Evolutionary conservation across 768 basidiomycete genomes (phyloP).

Genomic region (Boletus barrowsii): DNA sequence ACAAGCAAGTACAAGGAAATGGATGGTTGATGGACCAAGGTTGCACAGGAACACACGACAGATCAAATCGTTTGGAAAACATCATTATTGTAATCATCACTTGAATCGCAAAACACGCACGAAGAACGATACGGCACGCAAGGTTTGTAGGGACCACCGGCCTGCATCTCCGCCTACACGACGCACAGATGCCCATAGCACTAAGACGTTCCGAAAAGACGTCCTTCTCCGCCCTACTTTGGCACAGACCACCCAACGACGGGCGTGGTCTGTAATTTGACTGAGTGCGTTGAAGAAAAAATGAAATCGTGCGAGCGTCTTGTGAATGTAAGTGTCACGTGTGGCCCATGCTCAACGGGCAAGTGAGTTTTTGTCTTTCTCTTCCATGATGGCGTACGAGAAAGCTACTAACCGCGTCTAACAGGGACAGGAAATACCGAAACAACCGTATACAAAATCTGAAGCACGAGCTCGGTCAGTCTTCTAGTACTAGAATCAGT

Average conservation of each 20-base stretch:
- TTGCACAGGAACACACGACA: too few species aligned
- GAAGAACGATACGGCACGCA: background rate
- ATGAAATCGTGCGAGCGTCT: background rate
- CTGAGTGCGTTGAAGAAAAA: conserved; percentile 30
- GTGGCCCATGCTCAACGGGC: background rate
- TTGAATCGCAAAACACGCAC: background rate
- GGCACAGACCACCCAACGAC: conserved; percentile 30
- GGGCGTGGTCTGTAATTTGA: conserved; percentile 31
- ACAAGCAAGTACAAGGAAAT: too few species aligned
- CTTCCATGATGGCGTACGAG: too few species aligned
- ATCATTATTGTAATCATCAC: too few species aligned
- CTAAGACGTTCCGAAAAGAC: conserved; percentile 27
- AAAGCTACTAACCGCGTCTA: too few species aligned
- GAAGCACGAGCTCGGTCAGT: too few species aligned
- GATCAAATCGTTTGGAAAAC: background rate
- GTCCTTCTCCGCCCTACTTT: conserved; percentile 33
- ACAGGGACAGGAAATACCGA: too few species aligned
- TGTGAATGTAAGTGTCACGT: conserved; percentile 10
- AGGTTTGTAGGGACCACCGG: conserved; percentile 31
- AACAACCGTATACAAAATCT: too few species aligned
- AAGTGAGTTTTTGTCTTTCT: too few species aligned
- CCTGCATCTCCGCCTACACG: conserved; percentile 21
- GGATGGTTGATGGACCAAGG: too few species aligned
- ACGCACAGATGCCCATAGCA: conserved; percentile 26
- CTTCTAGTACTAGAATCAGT: too few species aligned